phyloP scores from a whole-genome alignment of 176 grass and related monocot species.

The Carex kokanica region DNA sequence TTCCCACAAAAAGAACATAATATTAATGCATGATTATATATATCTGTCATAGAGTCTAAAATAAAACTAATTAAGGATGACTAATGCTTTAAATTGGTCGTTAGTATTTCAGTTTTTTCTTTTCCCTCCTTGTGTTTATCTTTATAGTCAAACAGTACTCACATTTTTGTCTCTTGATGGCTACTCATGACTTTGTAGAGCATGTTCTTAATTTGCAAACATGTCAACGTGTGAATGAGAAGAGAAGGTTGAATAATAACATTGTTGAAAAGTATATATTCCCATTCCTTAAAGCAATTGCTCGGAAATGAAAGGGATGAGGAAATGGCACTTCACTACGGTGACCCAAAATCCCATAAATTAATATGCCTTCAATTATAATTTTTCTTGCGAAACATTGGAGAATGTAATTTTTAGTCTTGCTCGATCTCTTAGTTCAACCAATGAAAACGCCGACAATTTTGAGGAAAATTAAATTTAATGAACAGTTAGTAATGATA shows the following conservation, averaged over 20 bases:
- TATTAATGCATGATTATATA: neutral
- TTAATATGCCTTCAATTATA: neutral
- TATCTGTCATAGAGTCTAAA: neutral
- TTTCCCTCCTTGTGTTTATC: neutral
- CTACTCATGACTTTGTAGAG: too few species aligned
- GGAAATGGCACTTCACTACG: neutral
- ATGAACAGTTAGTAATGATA: neutral
- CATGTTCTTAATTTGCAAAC: neutral
- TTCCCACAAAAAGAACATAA: neutral
- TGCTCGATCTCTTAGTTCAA: neutral
- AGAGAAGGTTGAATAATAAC: too few species aligned
- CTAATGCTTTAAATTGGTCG: neutral
- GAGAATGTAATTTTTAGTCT: neutral
- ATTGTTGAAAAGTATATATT: neutral
- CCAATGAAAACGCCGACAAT: neutral
- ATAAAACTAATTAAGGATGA: neutral
- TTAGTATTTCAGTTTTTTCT: neutral
- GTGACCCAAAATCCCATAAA: neutral
- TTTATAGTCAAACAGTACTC: neutral
- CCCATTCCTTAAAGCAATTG: conserved; percentile 10
- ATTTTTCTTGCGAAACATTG: neutral
- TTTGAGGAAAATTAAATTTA: neutral
- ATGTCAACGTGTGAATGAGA: too few species aligned
- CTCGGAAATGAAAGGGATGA: neutral
- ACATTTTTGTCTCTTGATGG: neutral